These are phyloP conservation scores for Fusarium oligoseptatum DNA, from an alignment of 2,329 filamentous ascomycete species.

Conservation along the genomic window DNA sequence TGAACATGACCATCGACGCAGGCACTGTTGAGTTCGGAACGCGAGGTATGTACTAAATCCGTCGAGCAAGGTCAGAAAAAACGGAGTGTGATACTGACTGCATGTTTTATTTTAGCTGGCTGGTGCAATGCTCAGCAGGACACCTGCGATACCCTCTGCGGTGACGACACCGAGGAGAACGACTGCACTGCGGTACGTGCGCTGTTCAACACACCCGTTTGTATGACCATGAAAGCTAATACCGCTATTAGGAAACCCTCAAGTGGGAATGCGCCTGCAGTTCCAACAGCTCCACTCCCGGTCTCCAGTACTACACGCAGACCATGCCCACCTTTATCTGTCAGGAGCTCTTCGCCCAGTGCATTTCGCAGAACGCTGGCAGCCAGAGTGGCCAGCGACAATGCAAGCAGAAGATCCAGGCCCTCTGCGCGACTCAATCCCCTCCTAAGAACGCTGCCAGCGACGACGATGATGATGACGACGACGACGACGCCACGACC, in stretches of 20 bases:
- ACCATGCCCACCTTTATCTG: constrained; percentile 68
- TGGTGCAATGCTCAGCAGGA: constrained; percentile 68
- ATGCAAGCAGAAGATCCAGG: constrained; percentile 62
- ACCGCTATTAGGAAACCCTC: constrained; percentile 54
- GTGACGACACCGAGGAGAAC: constrained; percentile 54
- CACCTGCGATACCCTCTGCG: constrained; percentile 65
- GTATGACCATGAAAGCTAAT: constrained; percentile 14
- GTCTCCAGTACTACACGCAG: constrained; percentile 66
- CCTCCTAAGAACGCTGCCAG: constrained; percentile 52
- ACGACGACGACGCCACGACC: constrained; percentile 40
- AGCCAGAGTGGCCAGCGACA: constrained; percentile 59
- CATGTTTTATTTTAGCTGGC: constrained; percentile 51
- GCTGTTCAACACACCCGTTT: neutral
- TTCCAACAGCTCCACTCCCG: constrained; percentile 62
- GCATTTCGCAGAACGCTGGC: constrained; percentile 59
- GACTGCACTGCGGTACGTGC: constrained; percentile 61
- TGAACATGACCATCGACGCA: constrained; percentile 59
- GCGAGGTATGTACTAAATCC: constrained; percentile 55
- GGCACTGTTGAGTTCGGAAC: constrained; percentile 48
- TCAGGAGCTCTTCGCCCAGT: constrained; percentile 61
- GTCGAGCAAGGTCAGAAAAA: neutral
- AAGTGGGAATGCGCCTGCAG: constrained; percentile 64
- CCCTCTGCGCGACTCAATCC: constrained; percentile 58
- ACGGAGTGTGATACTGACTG: constrained; percentile 21
- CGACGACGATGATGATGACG: constrained; percentile 32